phyloP scores from a whole-genome alignment of 129 eudicot genomes.

The Pittosporum tobira region DNA sequence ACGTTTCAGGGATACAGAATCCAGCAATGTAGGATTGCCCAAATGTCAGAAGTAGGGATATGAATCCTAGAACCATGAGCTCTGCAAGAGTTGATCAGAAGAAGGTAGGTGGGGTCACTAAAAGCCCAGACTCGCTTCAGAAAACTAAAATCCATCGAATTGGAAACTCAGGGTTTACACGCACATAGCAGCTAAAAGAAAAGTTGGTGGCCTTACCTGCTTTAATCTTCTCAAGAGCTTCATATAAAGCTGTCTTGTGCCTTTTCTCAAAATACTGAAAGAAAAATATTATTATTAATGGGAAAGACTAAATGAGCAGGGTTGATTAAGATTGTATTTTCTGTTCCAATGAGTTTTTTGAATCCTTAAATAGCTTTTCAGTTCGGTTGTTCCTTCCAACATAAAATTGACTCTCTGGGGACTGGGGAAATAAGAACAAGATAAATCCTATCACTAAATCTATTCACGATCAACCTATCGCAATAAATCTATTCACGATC shows the following conservation, averaged over 20 bases:
- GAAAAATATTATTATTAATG: slow-evolving; percentile 12
- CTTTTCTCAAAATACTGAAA: slow-evolving; percentile 40
- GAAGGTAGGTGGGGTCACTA: neutral
- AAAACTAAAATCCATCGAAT: neutral
- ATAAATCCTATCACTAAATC: neutral
- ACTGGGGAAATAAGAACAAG: neutral
- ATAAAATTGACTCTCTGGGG: neutral
- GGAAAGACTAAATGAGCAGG: too few relatives aligned
- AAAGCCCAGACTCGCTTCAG: neutral
- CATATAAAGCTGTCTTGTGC: slow-evolving; percentile 54
- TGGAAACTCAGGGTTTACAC: neutral
- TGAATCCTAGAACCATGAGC: slow-evolving; percentile 51
- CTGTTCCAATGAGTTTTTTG: too few relatives aligned
- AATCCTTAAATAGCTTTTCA: neutral
- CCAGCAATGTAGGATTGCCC: slow-evolving; percentile 28
- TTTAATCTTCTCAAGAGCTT: slow-evolving; percentile 77
- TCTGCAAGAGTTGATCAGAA: slow-evolving; percentile 23
- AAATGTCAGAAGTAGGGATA: slow-evolving; percentile 35
- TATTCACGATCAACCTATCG: too few relatives aligned
- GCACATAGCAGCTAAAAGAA: neutral
- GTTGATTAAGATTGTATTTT: neutral
- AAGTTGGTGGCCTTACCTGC: slow-evolving; percentile 37
- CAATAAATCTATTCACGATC: too few relatives aligned
- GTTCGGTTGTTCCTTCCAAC: neutral
- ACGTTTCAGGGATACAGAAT: slow-evolving; percentile 20